These are phyloP conservation scores for Bipolaris cookei DNA, from an alignment of 2,329 filamentous ascomycete species.

Conservation along the genomic window DNA sequence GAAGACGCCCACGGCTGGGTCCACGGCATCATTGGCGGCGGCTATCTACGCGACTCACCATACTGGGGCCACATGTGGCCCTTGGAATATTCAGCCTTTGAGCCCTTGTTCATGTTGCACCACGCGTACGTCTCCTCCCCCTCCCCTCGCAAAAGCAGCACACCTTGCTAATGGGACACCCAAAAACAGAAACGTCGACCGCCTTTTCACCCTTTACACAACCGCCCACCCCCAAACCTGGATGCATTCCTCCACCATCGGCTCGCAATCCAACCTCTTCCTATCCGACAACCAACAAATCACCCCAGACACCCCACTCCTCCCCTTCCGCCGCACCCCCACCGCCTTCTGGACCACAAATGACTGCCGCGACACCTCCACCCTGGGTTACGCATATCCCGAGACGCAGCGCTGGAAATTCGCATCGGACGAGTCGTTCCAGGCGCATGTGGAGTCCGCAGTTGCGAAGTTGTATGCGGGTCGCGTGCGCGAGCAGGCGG, in stretches of 20 bases:
- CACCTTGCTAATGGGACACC: too few species aligned
- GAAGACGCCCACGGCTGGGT: constrained; percentile 39
- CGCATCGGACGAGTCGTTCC: constrained; percentile 19
- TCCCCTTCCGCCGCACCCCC: constrained; percentile 40
- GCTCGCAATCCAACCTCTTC: constrained; percentile 34
- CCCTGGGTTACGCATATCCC: constrained; percentile 45
- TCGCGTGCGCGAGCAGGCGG: constrained; percentile 8
- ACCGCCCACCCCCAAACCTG: constrained; percentile 71
- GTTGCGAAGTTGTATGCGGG: constrained; percentile 35
- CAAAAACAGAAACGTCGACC: constrained; percentile 42
- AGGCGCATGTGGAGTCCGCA: constrained; percentile 14
- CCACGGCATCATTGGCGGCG: constrained; percentile 55
- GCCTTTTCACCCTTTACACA: constrained; percentile 75
- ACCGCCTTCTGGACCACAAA: constrained; percentile 42
- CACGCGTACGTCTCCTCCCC: constrained; percentile 46
- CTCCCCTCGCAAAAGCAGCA: too few species aligned
- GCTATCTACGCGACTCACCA: constrained; percentile 15
- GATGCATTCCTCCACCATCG: constrained; percentile 57
- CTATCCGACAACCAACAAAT: constrained; percentile 53
- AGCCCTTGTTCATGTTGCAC: constrained; percentile 64
- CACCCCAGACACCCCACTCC: constrained; percentile 55
- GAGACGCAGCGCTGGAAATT: constrained; percentile 42
- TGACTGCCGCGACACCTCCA: constrained; percentile 29
- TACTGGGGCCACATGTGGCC: constrained; percentile 72
- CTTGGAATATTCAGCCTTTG: constrained; percentile 74